These are phyloP conservation scores for Raphanus sativus DNA, from an alignment of 345 rosid genomes.

Conservation along the genomic window DNA sequence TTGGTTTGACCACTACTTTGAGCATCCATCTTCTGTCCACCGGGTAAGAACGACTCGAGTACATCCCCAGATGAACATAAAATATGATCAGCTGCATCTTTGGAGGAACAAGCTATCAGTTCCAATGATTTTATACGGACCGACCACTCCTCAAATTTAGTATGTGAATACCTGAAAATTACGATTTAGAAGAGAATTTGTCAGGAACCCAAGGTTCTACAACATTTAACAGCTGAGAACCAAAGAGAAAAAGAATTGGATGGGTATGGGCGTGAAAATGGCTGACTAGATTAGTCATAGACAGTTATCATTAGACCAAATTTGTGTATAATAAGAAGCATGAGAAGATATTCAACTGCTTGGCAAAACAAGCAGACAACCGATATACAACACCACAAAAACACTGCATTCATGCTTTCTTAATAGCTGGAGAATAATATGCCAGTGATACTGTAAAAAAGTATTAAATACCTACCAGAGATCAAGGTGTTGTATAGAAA, in stretches of 20 bases:
- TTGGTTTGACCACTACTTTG: slow-evolving; percentile 30
- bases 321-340: slow-evolving; percentile 12
- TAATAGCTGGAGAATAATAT: slow-evolving; percentile 7
- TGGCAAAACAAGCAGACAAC: slow-evolving; percentile 20
- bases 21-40: slow-evolving; percentile 39
- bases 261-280: slow-evolving; percentile 11
- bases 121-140: slow-evolving; percentile 51
- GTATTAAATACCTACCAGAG: slow-evolving; percentile 50
- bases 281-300: slow-evolving; percentile 7
- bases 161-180: slow-evolving; percentile 56
- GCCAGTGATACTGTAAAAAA: neutral
- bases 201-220: slow-evolving; percentile 26
- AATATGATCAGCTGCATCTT: slow-evolving; percentile 45
- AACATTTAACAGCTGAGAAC: neutral
- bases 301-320: slow-evolving; percentile 6
- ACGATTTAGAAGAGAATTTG: slow-evolving; percentile 17
- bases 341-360: slow-evolving; percentile 16
- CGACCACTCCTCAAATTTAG: slow-evolving; percentile 51
- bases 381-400: slow-evolving; percentile 13
- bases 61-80: slow-evolving; percentile 56
- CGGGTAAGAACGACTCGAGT: slow-evolving; percentile 34
- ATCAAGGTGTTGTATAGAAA: slow-evolving; percentile 51
- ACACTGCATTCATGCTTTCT: slow-evolving; percentile 1
- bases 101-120: slow-evolving; percentile 44
- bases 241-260: neutral